Base-by-base conservation (phyloP, 768 basidiomycete species). In the Scleroderma citrinum region DNA sequence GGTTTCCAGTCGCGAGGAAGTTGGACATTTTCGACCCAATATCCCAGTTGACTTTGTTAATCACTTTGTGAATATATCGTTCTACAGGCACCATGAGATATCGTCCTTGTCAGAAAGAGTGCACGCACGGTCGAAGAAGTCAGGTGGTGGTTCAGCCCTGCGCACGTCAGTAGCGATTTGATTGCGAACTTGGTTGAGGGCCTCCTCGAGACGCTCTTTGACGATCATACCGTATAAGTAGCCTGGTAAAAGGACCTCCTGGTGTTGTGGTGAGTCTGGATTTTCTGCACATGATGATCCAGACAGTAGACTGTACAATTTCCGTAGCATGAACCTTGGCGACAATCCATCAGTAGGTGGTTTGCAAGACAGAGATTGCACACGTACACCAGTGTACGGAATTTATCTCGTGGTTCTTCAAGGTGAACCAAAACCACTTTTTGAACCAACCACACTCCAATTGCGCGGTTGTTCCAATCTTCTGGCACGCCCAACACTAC, bases 181-280 rank as follows among this genome's bases (percentile, higher is more conserved):
- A 49, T 70, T 72, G 45, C 87, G 79, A 61, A 89, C 79, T 57
- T 77, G 76, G 56, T 78, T 85, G 44, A 98, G 69, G 20, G 82
- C 83, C 65, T 98, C 96, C 56, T 97, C 95, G 51, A 98, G 76
- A 52, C 90, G 83, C 67, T 99, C 96, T 69, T 96, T 98, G 73
- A 99, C 88, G 60, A 98, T 96, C 90, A 95, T 97, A 43, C 84
- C 85, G 64, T 96, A 98, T 20, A 99, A 66, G 56, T 74, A 81
- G 26, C 96, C 96, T 1, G 96, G 96, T 5, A 98, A 81, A 12
- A 99, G 77, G 41, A 95, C 92, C 62, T 99, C 96, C 65, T 99
- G 96, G 62, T 98, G 91, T 64, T 98, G 95, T 51, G 96, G 93
- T 1, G 94, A 98, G 76, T 99, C 96, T 5, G 96, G 94, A 64